These are phyloP conservation scores for Orbilia brochopaga DNA, from an alignment of 2,329 filamentous ascomycete genomes.

Conservation along the genomic window DNA sequence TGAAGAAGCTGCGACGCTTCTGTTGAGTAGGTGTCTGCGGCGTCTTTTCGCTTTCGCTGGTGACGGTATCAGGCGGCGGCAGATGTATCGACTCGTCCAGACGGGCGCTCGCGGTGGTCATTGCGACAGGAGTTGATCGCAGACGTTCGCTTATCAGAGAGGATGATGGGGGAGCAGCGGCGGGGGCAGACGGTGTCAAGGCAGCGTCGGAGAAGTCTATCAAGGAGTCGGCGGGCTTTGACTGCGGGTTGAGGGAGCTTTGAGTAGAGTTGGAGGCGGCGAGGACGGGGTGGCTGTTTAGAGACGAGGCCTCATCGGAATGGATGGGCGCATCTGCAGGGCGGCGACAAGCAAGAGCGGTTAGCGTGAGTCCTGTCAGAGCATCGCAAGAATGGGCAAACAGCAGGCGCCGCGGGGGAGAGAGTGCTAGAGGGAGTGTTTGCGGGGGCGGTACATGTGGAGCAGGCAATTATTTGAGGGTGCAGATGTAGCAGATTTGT, in stretches of 20 bases:
- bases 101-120: slow-evolving; percentile 39
- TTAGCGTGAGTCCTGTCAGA: neutral
- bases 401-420: neutral
- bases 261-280: slow-evolving; percentile 38
- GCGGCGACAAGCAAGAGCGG: neutral
- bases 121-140: slow-evolving; percentile 13
- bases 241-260: slow-evolving; percentile 11
- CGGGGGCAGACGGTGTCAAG: slow-evolving; percentile 4
- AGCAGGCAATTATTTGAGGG: neutral
- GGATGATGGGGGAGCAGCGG: neutral
- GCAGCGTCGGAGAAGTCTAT: slow-evolving; percentile 30
- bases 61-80: slow-evolving; percentile 42
- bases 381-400: neutral
- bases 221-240: slow-evolving; percentile 19
- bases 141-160: neutral
- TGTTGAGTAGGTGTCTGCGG: slow-evolving; percentile 45
- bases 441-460: neutral
- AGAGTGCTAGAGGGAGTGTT: neutral
- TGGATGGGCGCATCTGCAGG: slow-evolving; percentile 46
- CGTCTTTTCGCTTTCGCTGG: slow-evolving; percentile 42
- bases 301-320: slow-evolving; percentile 43
- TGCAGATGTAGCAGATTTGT: neutral
- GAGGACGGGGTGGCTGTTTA: slow-evolving; percentile 46
- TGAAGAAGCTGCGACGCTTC: slow-evolving; percentile 61
- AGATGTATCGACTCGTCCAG: slow-evolving; percentile 45